phyloP scores from a whole-genome alignment of 1,284 basidiomycete genomes.

The Rhodotorula mucilaginosa region DNA sequence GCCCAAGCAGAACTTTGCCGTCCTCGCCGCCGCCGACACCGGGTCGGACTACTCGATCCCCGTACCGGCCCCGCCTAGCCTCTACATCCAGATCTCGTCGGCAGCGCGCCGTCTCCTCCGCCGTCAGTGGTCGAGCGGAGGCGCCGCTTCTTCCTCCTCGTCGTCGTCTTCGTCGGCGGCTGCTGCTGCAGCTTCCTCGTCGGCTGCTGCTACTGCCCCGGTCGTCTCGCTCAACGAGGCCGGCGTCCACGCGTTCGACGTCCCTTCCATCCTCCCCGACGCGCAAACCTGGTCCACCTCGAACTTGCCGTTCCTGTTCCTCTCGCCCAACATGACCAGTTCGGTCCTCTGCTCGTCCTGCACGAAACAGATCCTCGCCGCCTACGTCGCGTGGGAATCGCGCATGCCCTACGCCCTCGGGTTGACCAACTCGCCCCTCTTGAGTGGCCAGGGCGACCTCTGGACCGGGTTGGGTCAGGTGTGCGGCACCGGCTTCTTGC shows the following conservation, averaged over 20 bases:
- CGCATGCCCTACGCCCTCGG: slow-evolving; percentile 70
- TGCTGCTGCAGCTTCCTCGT: neutral
- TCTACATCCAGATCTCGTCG: slow-evolving; percentile 24
- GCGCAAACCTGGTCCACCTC: slow-evolving; percentile 60
- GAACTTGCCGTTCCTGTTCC: slow-evolving; percentile 78
- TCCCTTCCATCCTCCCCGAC: slow-evolving; percentile 60
- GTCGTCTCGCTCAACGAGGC: slow-evolving; percentile 15
- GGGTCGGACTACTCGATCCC: slow-evolving; percentile 6
- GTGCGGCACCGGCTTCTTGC: slow-evolving; percentile 48
- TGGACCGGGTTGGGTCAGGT: slow-evolving; percentile 61
- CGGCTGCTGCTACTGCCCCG: slow-evolving; percentile 3
- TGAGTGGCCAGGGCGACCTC: slow-evolving; percentile 64
- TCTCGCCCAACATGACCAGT: slow-evolving; percentile 57
- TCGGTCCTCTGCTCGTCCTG: slow-evolving; percentile 71
- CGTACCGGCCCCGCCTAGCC: slow-evolving; percentile 19
- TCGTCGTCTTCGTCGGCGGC: neutral
- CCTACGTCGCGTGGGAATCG: slow-evolving; percentile 74
- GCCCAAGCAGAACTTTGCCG: slow-evolving; percentile 10
- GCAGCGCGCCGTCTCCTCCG: slow-evolving; percentile 7
- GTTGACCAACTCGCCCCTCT: slow-evolving; percentile 61
- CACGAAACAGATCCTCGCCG: slow-evolving; percentile 67
- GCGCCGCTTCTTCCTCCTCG: neutral
- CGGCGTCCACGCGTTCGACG: slow-evolving; percentile 25
- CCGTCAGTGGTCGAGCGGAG: slow-evolving; percentile 9
- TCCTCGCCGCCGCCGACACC: slow-evolving; percentile 5